Evolutionary conservation across 202 grass and related monocot species (phyloP).

Genomic region (Digitaria exilis): DNA sequence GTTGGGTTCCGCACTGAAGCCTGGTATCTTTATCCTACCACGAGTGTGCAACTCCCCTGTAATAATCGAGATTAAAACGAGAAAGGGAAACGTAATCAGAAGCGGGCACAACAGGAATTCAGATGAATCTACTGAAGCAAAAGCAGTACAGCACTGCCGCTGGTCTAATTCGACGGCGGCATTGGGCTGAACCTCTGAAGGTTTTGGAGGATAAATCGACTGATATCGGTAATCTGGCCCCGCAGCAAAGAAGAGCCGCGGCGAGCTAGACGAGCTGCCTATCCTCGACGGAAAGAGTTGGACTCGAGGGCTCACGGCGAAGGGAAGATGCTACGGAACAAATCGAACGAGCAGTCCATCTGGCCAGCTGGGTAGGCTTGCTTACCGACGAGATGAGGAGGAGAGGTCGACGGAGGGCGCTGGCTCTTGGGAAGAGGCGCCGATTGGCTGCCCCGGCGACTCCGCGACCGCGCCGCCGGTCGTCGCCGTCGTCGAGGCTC

Average conservation of each 20-base stretch:
- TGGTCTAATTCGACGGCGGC: not conserved
- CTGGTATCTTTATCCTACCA: not conserved
- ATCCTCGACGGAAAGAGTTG: not conserved
- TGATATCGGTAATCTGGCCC: not conserved
- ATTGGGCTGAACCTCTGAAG: too few relatives aligned
- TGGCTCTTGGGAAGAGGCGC: not conserved
- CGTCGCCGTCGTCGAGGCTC: not conserved
- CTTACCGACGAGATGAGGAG: not conserved
- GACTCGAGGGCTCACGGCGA: not conserved
- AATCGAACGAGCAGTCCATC: not conserved
- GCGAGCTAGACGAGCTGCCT: not conserved
- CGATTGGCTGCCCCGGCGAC: not conserved
- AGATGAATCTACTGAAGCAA: too few relatives aligned
- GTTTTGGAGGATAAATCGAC: not conserved
- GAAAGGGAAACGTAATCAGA: too few relatives aligned
- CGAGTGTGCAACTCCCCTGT: not conserved
- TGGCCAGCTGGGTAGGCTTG: too few relatives aligned
- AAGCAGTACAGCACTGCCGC: not conserved
- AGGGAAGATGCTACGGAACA: not conserved
- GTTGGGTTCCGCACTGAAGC: not conserved
- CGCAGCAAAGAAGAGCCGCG: not conserved
- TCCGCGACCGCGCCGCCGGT: not conserved
- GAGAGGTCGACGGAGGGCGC: not conserved
- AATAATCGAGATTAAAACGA: too few relatives aligned
- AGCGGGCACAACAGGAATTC: too few relatives aligned